phyloP scores from a whole-genome alignment of 176 grass and related monocot genomes.

The Rhipidocladum racemiflorum region DNA sequence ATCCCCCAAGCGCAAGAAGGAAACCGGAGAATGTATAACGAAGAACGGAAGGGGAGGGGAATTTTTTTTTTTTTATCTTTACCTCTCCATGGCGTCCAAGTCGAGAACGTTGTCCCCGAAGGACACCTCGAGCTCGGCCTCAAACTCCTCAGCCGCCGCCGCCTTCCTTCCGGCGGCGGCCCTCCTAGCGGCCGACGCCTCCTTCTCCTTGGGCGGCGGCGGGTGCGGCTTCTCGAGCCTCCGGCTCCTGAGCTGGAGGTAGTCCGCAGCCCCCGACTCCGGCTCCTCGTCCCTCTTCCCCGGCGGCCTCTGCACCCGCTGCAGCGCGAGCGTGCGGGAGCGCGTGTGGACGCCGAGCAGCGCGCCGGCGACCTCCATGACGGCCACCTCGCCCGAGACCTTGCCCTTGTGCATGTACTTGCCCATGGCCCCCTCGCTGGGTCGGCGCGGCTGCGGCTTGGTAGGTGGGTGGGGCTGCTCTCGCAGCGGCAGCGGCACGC shows the following conservation, averaged over 20 bases:
- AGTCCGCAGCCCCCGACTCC: slow-evolving; percentile 6
- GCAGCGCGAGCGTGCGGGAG: slow-evolving; percentile 65
- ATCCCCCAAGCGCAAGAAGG: not conserved
- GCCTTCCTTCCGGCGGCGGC: not conserved
- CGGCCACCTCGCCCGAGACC: slow-evolving; percentile 74
- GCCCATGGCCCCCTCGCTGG: slow-evolving; percentile 44
- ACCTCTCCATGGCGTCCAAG: slow-evolving; percentile 56
- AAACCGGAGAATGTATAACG: not conserved
- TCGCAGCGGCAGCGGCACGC: slow-evolving; percentile 8
- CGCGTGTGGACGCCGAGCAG: slow-evolving; percentile 79
- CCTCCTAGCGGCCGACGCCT: not conserved
- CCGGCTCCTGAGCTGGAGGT: slow-evolving; percentile 81
- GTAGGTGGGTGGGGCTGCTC: not conserved
- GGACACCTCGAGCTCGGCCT: slow-evolving; percentile 50
- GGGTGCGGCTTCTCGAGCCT: slow-evolving; percentile 67
- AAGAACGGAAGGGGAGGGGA: not conserved
- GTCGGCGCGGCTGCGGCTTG: not conserved
- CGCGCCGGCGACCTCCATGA: slow-evolving; percentile 71
- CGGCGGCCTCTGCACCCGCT: slow-evolving; percentile 41
- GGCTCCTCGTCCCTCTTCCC: not conserved
- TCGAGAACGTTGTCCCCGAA: slow-evolving; percentile 58
- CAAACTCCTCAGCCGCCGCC: not conserved
- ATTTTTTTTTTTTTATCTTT: too few species aligned
- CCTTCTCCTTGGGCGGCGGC: slow-evolving; percentile 31
- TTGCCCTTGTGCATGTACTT: slow-evolving; percentile 90